Evolutionary conservation across 2,329 filamentous ascomycete species (phyloP).

Genomic region (Pyrenophora tritici-repentis): DNA sequence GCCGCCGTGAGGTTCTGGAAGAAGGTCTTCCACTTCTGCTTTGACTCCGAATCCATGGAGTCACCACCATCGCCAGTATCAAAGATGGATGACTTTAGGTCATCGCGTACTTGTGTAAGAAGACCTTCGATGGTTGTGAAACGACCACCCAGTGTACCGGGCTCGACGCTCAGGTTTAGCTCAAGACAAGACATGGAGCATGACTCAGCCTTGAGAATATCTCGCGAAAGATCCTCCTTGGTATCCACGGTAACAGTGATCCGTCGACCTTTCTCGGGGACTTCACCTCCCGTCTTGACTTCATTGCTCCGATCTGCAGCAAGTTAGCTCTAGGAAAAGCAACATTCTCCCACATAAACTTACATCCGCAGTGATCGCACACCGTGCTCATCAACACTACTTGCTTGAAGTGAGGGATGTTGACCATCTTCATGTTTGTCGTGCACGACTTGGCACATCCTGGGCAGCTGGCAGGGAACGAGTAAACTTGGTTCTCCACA

Average conservation of each 20-base stretch:
- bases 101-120: conserved; percentile 87
- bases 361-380: conserved; percentile 83
- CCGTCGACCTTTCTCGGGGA: conserved; percentile 82
- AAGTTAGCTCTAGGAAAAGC: conserved; percentile 10
- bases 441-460: conserved; percentile 84
- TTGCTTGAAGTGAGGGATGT: conserved; percentile 97
- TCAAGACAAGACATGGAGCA: conserved; percentile 87
- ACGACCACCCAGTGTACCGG: conserved; percentile 89
- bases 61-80: conserved; percentile 78
- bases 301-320: conserved; percentile 79
- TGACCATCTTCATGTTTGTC: conserved; percentile 98
- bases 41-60: conserved; percentile 70
- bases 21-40: conserved; percentile 77
- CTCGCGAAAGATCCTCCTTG: conserved; percentile 77
- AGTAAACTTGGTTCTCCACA: conserved; percentile 88
- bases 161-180: conserved; percentile 83
- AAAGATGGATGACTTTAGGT: conserved; percentile 87
- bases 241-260: conserved; percentile 77
- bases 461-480: conserved; percentile 88
- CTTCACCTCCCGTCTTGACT: conserved; percentile 93
- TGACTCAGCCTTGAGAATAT: conserved; percentile 95
- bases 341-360: conserved; percentile 17
- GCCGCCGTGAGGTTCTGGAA: conserved; percentile 77
- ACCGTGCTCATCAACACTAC: conserved; percentile 94
- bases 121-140: conserved; percentile 98